Evolutionary conservation across 306 rosid genomes (phyloP).

Genomic region (Prunus kanzakura): DNA sequence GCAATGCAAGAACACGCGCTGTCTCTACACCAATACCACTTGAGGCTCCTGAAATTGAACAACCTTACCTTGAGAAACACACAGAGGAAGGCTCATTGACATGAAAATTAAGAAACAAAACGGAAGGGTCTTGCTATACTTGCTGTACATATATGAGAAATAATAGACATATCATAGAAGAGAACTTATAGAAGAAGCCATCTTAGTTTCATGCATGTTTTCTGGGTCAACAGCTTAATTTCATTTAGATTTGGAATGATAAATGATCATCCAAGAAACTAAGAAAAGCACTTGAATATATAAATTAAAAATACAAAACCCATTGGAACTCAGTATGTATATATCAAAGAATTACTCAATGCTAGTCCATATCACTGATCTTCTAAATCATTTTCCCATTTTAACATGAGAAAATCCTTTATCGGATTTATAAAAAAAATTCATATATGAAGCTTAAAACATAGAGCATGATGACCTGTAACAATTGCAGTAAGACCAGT

Average conservation of each 20-base stretch:
- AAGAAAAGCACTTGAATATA: background rate
- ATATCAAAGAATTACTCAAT: background rate
- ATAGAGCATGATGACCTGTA: slow-evolving; percentile 37
- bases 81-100: background rate
- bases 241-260: background rate
- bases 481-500: slow-evolving; percentile 62
- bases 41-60: slow-evolving; percentile 61
- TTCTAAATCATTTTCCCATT: background rate
- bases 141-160: background rate
- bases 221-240: background rate
- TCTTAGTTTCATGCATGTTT: no score
- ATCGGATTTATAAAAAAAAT: no score
- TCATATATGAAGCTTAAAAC: background rate
- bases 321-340: background rate
- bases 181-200: background rate
- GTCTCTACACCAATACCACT: slow-evolving; percentile 78
- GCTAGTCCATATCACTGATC: background rate
- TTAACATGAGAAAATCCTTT: background rate
- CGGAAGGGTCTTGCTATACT: background rate
- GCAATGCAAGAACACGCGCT: slow-evolving; percentile 69
- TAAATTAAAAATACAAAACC: background rate
- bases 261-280: background rate
- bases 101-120: background rate
- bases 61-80: background rate
- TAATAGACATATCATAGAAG: background rate